Conservation (phyloP, 2,329 filamentous ascomycete species). For the Colletotrichum chlorophyti region DNA sequence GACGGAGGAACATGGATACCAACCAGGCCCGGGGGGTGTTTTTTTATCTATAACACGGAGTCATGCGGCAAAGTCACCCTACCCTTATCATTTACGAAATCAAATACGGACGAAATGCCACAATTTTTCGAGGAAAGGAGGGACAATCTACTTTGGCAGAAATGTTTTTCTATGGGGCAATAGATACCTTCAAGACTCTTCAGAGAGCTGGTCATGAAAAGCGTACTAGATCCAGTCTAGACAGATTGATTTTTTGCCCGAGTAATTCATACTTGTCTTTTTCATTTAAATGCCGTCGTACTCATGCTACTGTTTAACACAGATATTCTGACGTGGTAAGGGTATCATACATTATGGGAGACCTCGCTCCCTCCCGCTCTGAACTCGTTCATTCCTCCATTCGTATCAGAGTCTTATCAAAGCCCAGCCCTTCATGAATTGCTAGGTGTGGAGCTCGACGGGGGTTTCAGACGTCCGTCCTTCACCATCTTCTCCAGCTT, state of each 20-base stretch:
- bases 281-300: too few relatives aligned
- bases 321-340: neutral
- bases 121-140: neutral
- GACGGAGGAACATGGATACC: conserved; percentile 7
- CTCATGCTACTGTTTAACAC: too few relatives aligned
- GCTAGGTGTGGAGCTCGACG: conserved; percentile 1
- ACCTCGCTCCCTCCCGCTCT: too few relatives aligned
- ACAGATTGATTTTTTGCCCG: conserved; percentile 14
- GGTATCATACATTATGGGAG: too few relatives aligned
- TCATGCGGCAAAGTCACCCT: conserved; percentile 12
- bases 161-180: conserved; percentile 17
- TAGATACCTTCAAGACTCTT: conserved; percentile 27
- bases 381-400: too few relatives aligned
- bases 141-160: conserved; percentile 4
- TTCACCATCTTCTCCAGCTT: conserved; percentile 10
- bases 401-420: too few relatives aligned
- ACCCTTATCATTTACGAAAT: neutral
- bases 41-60: conserved; percentile 13
- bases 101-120: conserved; percentile 4
- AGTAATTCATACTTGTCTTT: conserved; percentile 1
- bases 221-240: conserved; percentile 21
- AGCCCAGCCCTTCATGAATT: neutral
- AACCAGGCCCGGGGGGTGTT: neutral
- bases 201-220: conserved; percentile 27
- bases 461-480: conserved; percentile 10